Percentiles rank a stretch among this genome's conserved stretches.
These are phyloP conservation scores for Cercophora sp. DNA, from an alignment of 495 filamentous ascomycete species.

Conservation along the genomic window DNA sequence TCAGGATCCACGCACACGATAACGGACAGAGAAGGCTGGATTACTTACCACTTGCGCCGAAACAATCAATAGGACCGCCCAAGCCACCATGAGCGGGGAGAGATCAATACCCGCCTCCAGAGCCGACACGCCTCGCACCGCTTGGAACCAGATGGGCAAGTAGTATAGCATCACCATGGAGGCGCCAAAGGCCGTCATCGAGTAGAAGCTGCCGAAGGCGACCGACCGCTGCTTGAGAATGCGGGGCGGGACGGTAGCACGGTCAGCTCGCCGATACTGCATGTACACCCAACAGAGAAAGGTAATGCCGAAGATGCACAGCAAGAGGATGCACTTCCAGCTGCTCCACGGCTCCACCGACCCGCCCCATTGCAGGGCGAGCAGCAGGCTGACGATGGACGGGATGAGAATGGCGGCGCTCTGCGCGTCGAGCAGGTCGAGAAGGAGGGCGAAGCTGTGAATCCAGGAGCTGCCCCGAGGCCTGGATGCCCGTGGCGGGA, in stretches of 20 bases:
- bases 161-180: slow-evolving; percentile 9
- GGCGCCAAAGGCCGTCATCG: slow-evolving; percentile 43
- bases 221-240: slow-evolving; percentile 61
- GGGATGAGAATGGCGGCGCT: slow-evolving; percentile 45
- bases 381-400: slow-evolving; percentile 48
- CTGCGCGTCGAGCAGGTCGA: no score
- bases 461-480: no score
- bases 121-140: no score
- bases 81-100: no score
- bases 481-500: no score
- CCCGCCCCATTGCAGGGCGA: slow-evolving; percentile 61
- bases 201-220: slow-evolving; percentile 44
- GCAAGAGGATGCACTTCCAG: slow-evolving; percentile 49
- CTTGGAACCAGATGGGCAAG: slow-evolving; percentile 59
- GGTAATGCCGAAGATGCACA: slow-evolving; percentile 46
- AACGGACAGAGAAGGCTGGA: no score
- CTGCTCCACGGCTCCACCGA: slow-evolving; percentile 52
- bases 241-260: slow-evolving; percentile 51
- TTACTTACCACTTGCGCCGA: no score
- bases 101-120: no score
- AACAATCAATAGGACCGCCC: no score
- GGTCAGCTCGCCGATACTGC: slow-evolving; percentile 21
- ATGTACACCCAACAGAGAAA: slow-evolving; percentile 37
- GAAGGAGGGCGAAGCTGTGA: no score
- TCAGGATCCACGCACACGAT: no score